These are phyloP conservation scores for Linum trigynum DNA, from an alignment of 345 rosid genomes.

Conservation along the genomic window DNA sequence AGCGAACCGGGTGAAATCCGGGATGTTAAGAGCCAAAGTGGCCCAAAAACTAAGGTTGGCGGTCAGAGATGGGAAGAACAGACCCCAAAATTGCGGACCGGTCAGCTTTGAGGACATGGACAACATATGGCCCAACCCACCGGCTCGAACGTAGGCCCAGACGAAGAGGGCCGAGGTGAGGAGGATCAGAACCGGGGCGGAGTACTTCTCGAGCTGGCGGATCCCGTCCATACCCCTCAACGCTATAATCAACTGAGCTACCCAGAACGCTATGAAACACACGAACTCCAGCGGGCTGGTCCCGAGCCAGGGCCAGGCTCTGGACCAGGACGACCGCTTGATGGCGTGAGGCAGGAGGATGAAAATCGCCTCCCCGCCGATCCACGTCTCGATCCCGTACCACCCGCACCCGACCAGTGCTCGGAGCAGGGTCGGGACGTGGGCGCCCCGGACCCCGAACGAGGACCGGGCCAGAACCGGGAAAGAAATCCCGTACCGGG, in stretches of 20 bases:
- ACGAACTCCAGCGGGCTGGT: conserved; percentile 78
- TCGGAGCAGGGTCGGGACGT: conserved; percentile 71
- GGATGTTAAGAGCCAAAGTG: conserved; percentile 79
- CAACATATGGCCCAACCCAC: conserved; percentile 72
- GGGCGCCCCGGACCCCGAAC: conserved; percentile 79
- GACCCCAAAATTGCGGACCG: conserved; percentile 61
- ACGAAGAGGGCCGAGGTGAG: conserved; percentile 58
- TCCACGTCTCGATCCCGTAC: conserved; percentile 98
- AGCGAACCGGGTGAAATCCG: conserved; percentile 80
- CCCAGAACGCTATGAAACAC: conserved; percentile 75
- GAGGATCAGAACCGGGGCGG: conserved; percentile 62
- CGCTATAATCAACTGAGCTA: conserved; percentile 56
- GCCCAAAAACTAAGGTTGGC: conserved; percentile 98
- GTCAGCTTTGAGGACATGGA: conserved; percentile 56
- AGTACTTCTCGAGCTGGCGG: conserved; percentile 62
- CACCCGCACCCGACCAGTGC: conserved; percentile 94
- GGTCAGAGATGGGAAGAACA: conserved; percentile 80
- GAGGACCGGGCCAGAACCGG: conserved; percentile 83
- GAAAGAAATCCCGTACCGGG: conserved; percentile 68
- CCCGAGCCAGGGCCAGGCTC: conserved; percentile 59
- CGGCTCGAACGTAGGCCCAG: conserved; percentile 78
- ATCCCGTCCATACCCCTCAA: conserved; percentile 87
- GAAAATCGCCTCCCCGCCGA: conserved; percentile 91
- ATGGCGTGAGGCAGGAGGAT: conserved; percentile 54
- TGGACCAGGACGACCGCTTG: conserved; percentile 39